Base-by-base conservation (phyloP, 768 basidiomycete genomes). In the Podaxis mareebaensis region DNA sequence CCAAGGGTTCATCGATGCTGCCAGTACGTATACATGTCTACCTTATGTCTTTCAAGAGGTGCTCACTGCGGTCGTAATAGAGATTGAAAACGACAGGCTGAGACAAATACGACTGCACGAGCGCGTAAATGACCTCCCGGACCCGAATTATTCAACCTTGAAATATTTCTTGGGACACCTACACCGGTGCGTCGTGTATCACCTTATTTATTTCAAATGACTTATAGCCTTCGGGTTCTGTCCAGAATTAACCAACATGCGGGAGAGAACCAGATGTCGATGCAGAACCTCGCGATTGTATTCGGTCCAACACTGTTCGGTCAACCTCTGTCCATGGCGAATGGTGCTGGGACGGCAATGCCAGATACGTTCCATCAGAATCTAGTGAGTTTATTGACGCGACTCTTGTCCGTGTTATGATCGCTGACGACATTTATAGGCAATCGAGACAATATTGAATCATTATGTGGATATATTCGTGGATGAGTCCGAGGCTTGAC, bases 301-400 rank as follows among this genome's bases (percentile, higher is more conserved):
- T 99, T 99, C 75, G 97, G 97, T 3, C 97, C 96, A n/a, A 99
- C 96, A 4, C 78, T 99, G 22, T 91, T 98, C 69, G 90, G 95
- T n/a, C 85, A 85, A 68, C 85, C 85, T 65, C 79, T 84, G 46
- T 83, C 87, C 3, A 77, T 78, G 24, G 83, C 79, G 11, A 79
- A 83, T 61, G 80, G 79, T 56, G 60, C 28, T 30, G 61, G 58
- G 20, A 83, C 82, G n/a, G 73, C 68, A 59, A 90, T 92, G 81
- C 86, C 83, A 6, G 91, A 92, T 70, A 80, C 90, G 24, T 78
- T 85, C 36, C 81, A 80, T 68, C 92, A 93, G 77, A 93, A 91
- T 74, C 82, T 83, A 81, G 92, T 88, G 66, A 67, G 74, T 66
- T 33, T 61, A 44, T 26, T 51, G 8, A 24, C 24, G 13, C 24